Conservation (phyloP, 2,329 filamentous ascomycete species). For the Aspergillus fischeri region DNA sequence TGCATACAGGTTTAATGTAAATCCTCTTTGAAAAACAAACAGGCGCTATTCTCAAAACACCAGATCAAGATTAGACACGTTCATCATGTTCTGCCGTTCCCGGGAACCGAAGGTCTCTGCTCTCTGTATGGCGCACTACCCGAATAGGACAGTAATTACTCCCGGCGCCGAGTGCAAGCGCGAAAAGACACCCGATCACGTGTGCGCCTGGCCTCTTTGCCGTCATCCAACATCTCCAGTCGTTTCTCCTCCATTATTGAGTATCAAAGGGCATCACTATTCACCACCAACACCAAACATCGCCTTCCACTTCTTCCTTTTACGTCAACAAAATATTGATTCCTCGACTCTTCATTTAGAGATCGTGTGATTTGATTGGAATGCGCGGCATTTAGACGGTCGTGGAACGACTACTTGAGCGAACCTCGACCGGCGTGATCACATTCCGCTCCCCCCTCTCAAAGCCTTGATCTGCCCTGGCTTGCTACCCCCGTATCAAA, state of each 20-base stretch:
- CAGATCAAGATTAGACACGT: background rate
- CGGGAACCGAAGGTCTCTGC: too few species aligned
- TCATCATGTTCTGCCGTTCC: background rate
- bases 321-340: conserved; percentile 9
- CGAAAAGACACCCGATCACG: conserved; percentile 22
- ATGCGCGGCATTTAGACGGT: conserved; percentile 32
- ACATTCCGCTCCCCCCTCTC: conserved; percentile 15
- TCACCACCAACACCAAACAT: conserved; percentile 15
- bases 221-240: conserved; percentile 26
- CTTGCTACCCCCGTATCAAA: conserved; percentile 5
- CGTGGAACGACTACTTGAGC: conserved; percentile 33
- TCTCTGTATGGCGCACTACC: background rate
- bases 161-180: conserved; percentile 6
- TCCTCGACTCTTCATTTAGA: conserved; percentile 9
- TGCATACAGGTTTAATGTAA: background rate
- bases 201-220: conserved; percentile 22
- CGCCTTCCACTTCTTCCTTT: conserved; percentile 12
- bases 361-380: conserved; percentile 19
- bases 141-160: background rate
- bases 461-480: conserved; percentile 9
- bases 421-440: conserved; percentile 26
- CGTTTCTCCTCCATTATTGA: conserved; percentile 18
- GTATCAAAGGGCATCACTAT: conserved; percentile 19
- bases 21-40: background rate
- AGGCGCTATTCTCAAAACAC: background rate